Base-by-base conservation (phyloP, 139 green algal species). In the Coccomyxa sp. region DNA sequence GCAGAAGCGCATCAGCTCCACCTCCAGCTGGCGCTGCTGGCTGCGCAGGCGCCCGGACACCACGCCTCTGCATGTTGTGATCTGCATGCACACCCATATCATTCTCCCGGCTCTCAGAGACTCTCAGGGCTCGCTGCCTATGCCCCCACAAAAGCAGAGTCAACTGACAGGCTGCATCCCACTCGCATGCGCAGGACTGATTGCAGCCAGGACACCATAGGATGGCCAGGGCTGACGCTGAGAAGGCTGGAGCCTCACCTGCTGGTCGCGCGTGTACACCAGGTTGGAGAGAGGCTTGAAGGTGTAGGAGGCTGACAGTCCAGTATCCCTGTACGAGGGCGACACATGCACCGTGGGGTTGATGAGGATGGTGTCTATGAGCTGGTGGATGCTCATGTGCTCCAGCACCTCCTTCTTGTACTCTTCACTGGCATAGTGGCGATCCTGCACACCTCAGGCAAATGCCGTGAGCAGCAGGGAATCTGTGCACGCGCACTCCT, bases 251-350 rank as follows among this genome's bases (percentile, higher is more conserved):
- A n/a, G 8, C 2, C 0, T 12, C 12, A 44, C 70, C 83, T 95
- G 92, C 87, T 98, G 95, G 87, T 98, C 95, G 33, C 95, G 88
- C 31, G 94, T 98, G 89, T 97, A 98, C 38, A 98, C 88, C 81
- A 98, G 87, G 88, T 98, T 98, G 84, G 87, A 93, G 50, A 98
- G 88, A 2, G 95, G 95, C 87, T 96, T 80, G 79, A 98, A 97
- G 29, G 81, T 90, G 90, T 98, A 98, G 40, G 84, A 87, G 35
- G 95, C 91, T 29, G 84, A 91, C 36, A 98, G 81, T 35, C 94
- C 92, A 18, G 93, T 97, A 87, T 97, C 91, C 27, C 91, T 83
- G 80, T 87, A 88, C 55, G 79, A 89, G 36, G 89, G 89, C 35
- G 75, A 39, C 18, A 96, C 70, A 44, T 86, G 77, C 1, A 97